Evolutionary conservation across 371 early-diverging fungal genomes (phyloP).

Genomic region (Actinomortierella wolfii): DNA sequence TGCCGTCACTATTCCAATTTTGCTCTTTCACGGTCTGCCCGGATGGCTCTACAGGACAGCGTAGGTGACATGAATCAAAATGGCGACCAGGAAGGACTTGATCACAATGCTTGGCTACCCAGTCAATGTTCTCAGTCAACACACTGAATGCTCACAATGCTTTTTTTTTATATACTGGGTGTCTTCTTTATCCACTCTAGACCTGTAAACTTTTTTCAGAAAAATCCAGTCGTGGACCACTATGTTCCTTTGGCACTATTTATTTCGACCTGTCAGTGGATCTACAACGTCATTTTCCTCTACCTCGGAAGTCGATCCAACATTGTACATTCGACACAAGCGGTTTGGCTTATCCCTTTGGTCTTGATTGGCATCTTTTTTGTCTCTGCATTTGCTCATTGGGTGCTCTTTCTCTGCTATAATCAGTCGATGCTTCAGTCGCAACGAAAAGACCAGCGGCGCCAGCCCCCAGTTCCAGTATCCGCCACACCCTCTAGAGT

Average conservation of each 20-base stretch:
- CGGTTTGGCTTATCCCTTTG: conserved; percentile 42
- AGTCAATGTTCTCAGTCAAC: too few relatives aligned
- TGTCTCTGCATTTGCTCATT: conserved; percentile 39
- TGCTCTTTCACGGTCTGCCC: conserved; percentile 34
- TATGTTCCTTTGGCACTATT: conserved; percentile 41
- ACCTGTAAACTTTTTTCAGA: conserved; percentile 46
- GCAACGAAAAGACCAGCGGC: conserved; percentile 5
- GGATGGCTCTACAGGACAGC: conserved; percentile 45
- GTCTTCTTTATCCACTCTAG: conserved; percentile 1
- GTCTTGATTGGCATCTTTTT: conserved; percentile 44
- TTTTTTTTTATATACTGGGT: neutral
- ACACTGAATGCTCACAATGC: too few relatives aligned
- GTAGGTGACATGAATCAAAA: too few relatives aligned
- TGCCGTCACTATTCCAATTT: conserved; percentile 21
- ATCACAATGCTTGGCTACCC: too few relatives aligned
- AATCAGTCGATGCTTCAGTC: conserved; percentile 30
- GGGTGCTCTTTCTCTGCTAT: conserved; percentile 42
- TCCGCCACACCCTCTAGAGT: neutral
- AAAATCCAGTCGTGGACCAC: conserved; percentile 44
- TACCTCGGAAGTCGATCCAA: conserved; percentile 36
- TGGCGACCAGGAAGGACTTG: too few relatives aligned
- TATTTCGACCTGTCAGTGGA: conserved; percentile 46
- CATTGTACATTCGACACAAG: conserved; percentile 31
- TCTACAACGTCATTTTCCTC: conserved; percentile 40
- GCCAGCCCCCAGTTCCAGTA: conserved; percentile 6